A percentile compares a stretch with the other conserved stretches of the same genome.
These are phyloP conservation scores for Nepenthes gracilis DNA, from an alignment of 148 eudicot species.

Conservation along the genomic window DNA sequence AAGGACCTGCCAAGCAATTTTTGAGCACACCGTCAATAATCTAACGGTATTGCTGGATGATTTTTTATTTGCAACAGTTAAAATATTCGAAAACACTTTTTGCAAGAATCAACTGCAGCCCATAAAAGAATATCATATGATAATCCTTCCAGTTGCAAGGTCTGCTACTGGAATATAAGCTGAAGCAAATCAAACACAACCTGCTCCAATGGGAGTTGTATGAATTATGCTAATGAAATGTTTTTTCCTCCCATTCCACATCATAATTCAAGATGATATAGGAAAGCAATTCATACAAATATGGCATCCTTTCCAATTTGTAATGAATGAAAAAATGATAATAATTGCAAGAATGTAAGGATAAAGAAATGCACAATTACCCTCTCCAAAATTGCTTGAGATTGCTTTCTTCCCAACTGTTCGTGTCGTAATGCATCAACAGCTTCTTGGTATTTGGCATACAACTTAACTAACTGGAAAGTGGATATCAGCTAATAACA, in stretches of 20 bases:
- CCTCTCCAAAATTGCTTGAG: slow-evolving; percentile 72
- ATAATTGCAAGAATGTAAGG: not conserved
- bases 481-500: slow-evolving; percentile 1
- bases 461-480: slow-evolving; percentile 68
- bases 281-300: no score
- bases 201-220: not conserved
- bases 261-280: no score
- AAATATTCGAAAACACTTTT: not conserved
- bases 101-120: no score
- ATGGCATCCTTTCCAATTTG: not conserved
- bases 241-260: not conserved
- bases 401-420: slow-evolving; percentile 82
- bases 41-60: not conserved
- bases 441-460: slow-evolving; percentile 92
- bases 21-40: not conserved
- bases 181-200: not conserved
- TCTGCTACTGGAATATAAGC: not conserved
- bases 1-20: slow-evolving; percentile 35
- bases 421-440: slow-evolving; percentile 89
- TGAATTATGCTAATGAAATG: not conserved
- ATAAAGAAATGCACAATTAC: slow-evolving; percentile 15
- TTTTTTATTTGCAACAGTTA: not conserved
- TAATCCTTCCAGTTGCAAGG: no score
- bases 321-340: not conserved
- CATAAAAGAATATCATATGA: no score